phyloP scores from a whole-genome alignment of 1,284 basidiomycete species.

The Cryptococcus neoformans region DNA sequence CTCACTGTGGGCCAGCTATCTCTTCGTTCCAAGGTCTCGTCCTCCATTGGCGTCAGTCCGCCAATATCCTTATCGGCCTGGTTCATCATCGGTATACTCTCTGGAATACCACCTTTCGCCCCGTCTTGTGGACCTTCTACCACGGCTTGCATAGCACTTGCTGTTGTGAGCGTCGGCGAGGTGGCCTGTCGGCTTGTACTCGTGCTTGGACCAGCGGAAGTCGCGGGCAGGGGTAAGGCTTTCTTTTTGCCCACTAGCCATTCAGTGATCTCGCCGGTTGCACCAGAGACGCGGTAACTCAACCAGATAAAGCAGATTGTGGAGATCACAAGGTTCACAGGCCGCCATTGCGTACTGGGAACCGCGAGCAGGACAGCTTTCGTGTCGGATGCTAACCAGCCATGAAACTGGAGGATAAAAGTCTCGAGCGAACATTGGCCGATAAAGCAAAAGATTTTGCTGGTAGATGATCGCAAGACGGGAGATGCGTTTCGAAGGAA shows the following conservation, averaged over 20 bases:
- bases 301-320: constrained; percentile 74
- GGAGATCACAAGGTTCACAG: constrained; percentile 71
- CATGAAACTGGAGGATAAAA: constrained; percentile 84
- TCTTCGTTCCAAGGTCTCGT: constrained; percentile 12
- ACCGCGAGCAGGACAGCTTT: constrained; percentile 77
- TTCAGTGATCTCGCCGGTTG: constrained; percentile 67
- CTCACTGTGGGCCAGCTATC: constrained; percentile 27
- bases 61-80: constrained; percentile 10
- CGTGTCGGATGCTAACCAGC: constrained; percentile 83
- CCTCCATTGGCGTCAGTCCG: constrained; percentile 2
- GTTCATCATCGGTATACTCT: constrained; percentile 47
- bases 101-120: constrained; percentile 35
- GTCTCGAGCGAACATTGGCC: constrained; percentile 80
- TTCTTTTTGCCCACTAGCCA: constrained; percentile 60
- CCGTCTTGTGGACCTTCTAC: constrained; percentile 32
- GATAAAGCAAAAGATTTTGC: constrained; percentile 69
- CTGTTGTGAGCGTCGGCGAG: not conserved
- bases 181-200: not conserved
- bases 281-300: constrained; percentile 68
- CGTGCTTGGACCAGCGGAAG: not conserved
- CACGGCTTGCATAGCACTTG: constrained; percentile 14
- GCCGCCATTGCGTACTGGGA: constrained; percentile 67
- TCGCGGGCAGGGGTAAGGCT: constrained; percentile 26
- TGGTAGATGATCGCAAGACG: constrained; percentile 65
- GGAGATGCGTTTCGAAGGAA: constrained; percentile 71